Evolutionary conservation across 371 early-diverging fungal species (phyloP).

Genomic region (Parasitella parasitica): DNA sequence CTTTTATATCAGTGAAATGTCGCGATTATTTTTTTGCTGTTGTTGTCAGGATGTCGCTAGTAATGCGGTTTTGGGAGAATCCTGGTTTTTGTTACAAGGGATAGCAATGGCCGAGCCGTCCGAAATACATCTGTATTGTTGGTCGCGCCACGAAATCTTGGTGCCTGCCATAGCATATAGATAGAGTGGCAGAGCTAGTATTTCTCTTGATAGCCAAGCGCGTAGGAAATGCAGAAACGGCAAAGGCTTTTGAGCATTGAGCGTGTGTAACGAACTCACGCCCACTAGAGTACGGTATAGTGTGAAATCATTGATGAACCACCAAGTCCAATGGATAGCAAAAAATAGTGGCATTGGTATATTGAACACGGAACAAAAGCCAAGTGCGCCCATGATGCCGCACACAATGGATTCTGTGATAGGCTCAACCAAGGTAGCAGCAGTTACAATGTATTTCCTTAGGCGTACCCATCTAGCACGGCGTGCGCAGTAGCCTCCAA

Average conservation of each 20-base stretch:
- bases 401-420: slow-evolving; percentile 86
- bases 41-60: background rate
- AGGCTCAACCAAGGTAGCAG: slow-evolving; percentile 88
- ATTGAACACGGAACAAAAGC: slow-evolving; percentile 47
- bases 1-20: background rate
- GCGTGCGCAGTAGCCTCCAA: slow-evolving; percentile 76
- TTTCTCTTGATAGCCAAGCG: slow-evolving; percentile 79
- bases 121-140: slow-evolving; percentile 49
- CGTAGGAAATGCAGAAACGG: slow-evolving; percentile 32
- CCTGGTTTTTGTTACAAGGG: background rate
- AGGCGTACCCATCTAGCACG: slow-evolving; percentile 91
- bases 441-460: slow-evolving; percentile 86
- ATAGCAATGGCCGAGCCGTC: slow-evolving; percentile 60
- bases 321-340: slow-evolving; percentile 64
- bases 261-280: slow-evolving; percentile 23
- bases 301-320: slow-evolving; percentile 71
- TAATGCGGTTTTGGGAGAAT: background rate
- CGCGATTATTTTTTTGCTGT: background rate
- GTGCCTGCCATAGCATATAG: slow-evolving; percentile 79
- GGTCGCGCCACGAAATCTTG: slow-evolving; percentile 86
- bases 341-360: slow-evolving; percentile 54
- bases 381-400: slow-evolving; percentile 73
- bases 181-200: slow-evolving; percentile 81
- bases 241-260: slow-evolving; percentile 9
- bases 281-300: slow-evolving; percentile 55